Evolutionary conservation across 768 basidiomycete species (phyloP).

Genomic region (Boletus edulis): DNA sequence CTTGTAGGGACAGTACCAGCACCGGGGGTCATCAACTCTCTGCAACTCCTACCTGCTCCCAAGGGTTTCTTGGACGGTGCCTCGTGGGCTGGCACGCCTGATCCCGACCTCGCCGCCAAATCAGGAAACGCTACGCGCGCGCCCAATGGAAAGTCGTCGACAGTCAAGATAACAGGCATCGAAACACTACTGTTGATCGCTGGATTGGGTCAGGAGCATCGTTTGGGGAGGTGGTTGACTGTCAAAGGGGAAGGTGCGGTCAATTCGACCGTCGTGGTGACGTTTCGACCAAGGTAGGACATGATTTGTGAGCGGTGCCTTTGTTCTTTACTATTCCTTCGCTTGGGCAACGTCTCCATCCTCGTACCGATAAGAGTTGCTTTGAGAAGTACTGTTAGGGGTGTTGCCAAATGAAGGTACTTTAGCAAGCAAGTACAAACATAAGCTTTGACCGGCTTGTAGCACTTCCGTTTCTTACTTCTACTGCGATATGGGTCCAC

Average conservation of each 20-base stretch:
- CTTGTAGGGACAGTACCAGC: conserved; percentile 61
- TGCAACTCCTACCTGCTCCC: conserved; percentile 70
- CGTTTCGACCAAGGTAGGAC: conserved; percentile 40
- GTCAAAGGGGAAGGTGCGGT: conserved; percentile 66
- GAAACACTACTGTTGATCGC: conserved; percentile 64
- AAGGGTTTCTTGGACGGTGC: conserved; percentile 40
- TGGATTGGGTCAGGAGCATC: conserved; percentile 83
- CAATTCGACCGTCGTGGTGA: conserved; percentile 71
- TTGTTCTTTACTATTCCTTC: no score
- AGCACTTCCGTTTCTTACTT: background rate
- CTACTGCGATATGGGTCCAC: conserved; percentile 13
- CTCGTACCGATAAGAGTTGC: background rate
- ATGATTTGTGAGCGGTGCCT: conserved; percentile 4
- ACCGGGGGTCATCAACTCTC: conserved; percentile 84
- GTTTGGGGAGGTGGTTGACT: conserved; percentile 85
- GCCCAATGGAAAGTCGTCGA: conserved; percentile 10
- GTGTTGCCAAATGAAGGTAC: background rate
- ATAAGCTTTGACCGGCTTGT: background rate
- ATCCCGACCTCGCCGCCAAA: background rate
- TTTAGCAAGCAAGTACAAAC: background rate
- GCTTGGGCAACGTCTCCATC: background rate
- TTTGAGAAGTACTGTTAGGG: background rate
- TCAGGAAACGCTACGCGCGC: background rate
- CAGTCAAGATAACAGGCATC: conserved; percentile 29
- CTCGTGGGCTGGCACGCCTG: conserved; percentile 35